These are phyloP conservation scores for Naganishia liquefaciens DNA, from an alignment of 1,284 basidiomycete genomes.

Conservation along the genomic window DNA sequence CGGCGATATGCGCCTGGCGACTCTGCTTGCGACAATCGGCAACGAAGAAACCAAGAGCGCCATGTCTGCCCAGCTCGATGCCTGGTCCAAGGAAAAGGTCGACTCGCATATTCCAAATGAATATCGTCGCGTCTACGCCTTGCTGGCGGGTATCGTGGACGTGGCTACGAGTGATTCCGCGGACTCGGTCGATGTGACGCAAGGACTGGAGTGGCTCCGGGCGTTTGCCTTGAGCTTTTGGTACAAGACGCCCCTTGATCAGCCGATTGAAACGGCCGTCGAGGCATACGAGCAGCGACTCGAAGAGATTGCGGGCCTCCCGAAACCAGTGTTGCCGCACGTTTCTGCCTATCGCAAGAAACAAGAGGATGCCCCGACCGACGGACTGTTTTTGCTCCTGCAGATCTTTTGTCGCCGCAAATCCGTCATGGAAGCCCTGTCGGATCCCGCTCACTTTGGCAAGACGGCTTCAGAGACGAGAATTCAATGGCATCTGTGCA, in stretches of 20 bases:
- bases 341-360: conserved; percentile 30
- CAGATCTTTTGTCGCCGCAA: conserved; percentile 65
- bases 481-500: conserved; percentile 90
- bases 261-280: conserved; percentile 70
- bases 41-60: conserved; percentile 76
- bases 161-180: conserved; percentile 61
- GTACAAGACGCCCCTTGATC: conserved; percentile 77
- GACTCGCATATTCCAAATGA: conserved; percentile 70
- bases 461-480: conserved; percentile 76
- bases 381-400: conserved; percentile 82
- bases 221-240: conserved; percentile 88
- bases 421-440: conserved; percentile 57
- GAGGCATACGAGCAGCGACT: conserved; percentile 65
- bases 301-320: conserved; percentile 45
- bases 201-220: conserved; percentile 90
- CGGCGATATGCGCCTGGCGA: conserved; percentile 82
- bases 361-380: conserved; percentile 49
- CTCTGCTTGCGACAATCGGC: conserved; percentile 79
- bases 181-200: conserved; percentile 68
- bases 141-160: conserved; percentile 78
- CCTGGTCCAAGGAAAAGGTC: conserved; percentile 78
- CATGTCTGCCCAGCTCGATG: conserved; percentile 71
- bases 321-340: conserved; percentile 30
- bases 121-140: conserved; percentile 77
- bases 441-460: conserved; percentile 70